A percentile compares a stretch with the other conserved stretches of the same genome.
Conservation (phyloP, 192 early-diverging fungal species). For the Rhizoclosmatium sp. region DNA sequence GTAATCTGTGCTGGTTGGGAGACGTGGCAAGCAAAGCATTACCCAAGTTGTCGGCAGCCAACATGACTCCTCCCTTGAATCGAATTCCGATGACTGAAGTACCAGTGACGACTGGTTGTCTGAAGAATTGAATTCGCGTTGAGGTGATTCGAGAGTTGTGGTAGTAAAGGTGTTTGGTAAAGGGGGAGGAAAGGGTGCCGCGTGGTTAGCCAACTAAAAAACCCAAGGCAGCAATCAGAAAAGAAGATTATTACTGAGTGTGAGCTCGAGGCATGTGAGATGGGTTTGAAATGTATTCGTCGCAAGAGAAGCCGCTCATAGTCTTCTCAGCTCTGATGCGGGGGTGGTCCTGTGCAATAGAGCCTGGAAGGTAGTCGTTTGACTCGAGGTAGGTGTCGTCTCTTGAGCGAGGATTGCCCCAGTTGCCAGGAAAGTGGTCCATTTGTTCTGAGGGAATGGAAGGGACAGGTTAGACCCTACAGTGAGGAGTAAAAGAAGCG, state of each 20-base stretch:
- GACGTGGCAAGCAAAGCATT: constrained; percentile 1
- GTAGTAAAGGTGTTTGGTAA: not conserved
- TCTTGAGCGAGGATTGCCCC: constrained; percentile 76
- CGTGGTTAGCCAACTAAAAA: constrained; percentile 1
- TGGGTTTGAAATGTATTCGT: constrained; percentile 27
- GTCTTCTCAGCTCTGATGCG: constrained; percentile 11
- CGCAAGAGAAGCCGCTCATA: constrained; percentile 27
- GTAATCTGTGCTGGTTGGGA: too few relatives aligned
- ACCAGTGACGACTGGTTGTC: constrained; percentile 88
- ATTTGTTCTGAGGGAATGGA: constrained; percentile 40
- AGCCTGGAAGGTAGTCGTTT: constrained; percentile 58
- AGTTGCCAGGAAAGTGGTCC: constrained; percentile 81
- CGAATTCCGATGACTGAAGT: constrained; percentile 93
- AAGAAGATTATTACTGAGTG: constrained; percentile 32
- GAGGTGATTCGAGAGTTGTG: not conserved
- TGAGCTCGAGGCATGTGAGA: constrained; percentile 38
- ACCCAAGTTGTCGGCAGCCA: constrained; percentile 93
- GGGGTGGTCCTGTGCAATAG: constrained; percentile 22
- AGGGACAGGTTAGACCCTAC: not conserved
- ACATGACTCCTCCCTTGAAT: constrained; percentile 97
- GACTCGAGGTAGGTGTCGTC: constrained; percentile 63
- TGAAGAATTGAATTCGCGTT: not conserved
- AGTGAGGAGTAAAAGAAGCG: too few relatives aligned
- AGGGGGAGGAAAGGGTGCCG: not conserved
- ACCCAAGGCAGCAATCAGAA: not conserved